A percentile compares a stretch with the other conserved stretches of the same genome.
phyloP scores from a whole-genome alignment of 1,284 basidiomycete species.

The Irpex lacteus region DNA sequence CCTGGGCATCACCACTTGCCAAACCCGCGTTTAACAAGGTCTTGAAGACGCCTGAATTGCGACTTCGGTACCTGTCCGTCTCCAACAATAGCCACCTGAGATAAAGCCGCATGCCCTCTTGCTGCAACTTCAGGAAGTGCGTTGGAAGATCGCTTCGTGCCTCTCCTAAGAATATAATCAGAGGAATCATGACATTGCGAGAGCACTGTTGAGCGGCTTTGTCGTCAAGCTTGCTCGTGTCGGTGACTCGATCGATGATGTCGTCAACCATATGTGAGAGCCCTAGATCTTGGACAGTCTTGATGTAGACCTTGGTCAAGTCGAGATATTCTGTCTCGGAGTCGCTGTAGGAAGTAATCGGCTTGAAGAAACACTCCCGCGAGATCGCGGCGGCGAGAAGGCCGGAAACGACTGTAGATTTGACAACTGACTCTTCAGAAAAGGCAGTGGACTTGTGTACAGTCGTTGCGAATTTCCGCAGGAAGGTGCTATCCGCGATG shows the following conservation, averaged over 20 bases:
- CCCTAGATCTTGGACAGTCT: background rate
- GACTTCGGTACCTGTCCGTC: too few species aligned
- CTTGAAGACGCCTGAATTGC: too few species aligned
- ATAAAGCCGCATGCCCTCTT: too few species aligned
- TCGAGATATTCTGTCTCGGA: background rate
- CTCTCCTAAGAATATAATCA: background rate
- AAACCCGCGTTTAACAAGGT: too few species aligned
- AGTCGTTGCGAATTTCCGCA: background rate
- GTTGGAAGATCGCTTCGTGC: background rate
- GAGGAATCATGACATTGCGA: background rate
- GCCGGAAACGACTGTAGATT: background rate
- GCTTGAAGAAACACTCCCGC: background rate
- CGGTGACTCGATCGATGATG: background rate
- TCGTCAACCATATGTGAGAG: background rate
- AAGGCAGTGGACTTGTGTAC: background rate
- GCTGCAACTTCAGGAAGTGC: too few species aligned
- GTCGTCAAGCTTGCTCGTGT: background rate
- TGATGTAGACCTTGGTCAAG: background rate
- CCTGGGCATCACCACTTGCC: too few species aligned
- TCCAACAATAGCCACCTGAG: too few species aligned
- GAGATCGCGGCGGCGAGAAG: constrained; percentile 1
- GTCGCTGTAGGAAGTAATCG: background rate
- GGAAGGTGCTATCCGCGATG: background rate
- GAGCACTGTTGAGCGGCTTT: background rate
- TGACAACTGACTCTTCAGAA: background rate